Base-by-base conservation (phyloP, 2,329 filamentous ascomycete species). In the Pseudocercospora ulei region DNA sequence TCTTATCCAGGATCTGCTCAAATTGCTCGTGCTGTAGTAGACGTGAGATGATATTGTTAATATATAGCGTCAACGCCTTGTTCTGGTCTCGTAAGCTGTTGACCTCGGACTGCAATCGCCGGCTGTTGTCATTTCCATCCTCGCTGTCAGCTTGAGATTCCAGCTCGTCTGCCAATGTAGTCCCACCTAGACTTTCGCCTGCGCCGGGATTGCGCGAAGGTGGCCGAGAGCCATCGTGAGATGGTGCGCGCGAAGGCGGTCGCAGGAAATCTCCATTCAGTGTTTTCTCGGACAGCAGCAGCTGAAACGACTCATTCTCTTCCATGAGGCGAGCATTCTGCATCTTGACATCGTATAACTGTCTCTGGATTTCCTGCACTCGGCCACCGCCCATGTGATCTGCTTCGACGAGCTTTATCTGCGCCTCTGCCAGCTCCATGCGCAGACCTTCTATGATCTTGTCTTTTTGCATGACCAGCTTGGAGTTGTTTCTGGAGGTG, bases 1-100 rank as follows among this genome's bases (percentile, higher is more conserved):
- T 82, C 61, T 84, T 82, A 59, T 93, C 85, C 25, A 95, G 71
- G 44, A 96, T 93, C 46, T 84, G 78, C 65, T 98, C 88, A 52
- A 94, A 96, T 51, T 93, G 87, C 56, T 93, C 82, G 63, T 95
- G 83, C 58, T 93, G 82, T 46, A 98, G 73, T 28, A 98, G 75
- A 40, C 90, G 82, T 61, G 90, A 90, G 60, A 98, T 94, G 61
- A 98, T 96, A 67, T 90, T 93, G 73, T 96, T 94, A 69, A 98
- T 95, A 67, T 98, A 98, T 49, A 96, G 70, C 14, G 86, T 93
- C 53, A 98, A 70, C 18, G 90, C 90, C 68, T 96, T 96, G 70
- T 98, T 96, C 67, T 94, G 80, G 60, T 94, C 88, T 65, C 83
- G 88, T 53, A 84, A 68, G 5, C 75, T 71, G 62, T 82, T 85